These are phyloP conservation scores for Ogataea paraovalis DNA, from an alignment of 805 yeast genomes.

Conservation along the genomic window DNA sequence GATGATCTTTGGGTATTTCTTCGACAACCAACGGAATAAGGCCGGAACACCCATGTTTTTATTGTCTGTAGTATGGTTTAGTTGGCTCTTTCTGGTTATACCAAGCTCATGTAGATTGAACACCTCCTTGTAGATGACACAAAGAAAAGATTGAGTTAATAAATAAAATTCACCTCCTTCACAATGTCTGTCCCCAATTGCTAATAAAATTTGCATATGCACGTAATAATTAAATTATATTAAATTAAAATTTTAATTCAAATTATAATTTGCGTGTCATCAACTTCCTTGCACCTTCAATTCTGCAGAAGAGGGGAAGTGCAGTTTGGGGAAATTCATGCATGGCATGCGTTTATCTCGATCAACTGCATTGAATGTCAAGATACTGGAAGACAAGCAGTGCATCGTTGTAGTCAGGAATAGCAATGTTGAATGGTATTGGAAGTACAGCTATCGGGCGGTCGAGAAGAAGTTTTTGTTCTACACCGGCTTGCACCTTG, in stretches of 20 bases:
- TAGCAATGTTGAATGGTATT: background rate
- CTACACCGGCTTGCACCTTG: background rate
- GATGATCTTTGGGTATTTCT: slow-evolving; percentile 90
- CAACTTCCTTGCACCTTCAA: background rate
- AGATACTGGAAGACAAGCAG: too few relatives aligned
- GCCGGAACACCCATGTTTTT: slow-evolving; percentile 91
- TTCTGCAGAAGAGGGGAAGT: background rate
- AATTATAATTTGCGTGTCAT: background rate
- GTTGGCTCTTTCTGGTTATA: background rate
- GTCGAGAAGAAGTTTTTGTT: background rate
- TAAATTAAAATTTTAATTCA: too few relatives aligned
- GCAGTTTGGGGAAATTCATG: background rate
- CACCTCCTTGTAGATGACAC: too few relatives aligned
- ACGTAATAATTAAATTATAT: too few relatives aligned
- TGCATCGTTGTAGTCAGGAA: background rate
- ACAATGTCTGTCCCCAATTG: too few relatives aligned
- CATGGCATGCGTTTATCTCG: too few relatives aligned
- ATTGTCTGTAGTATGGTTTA: background rate
- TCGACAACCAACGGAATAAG: slow-evolving; percentile 91
- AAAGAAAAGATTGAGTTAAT: too few relatives aligned
- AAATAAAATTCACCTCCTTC: background rate
- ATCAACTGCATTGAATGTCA: too few relatives aligned
- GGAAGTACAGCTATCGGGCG: background rate
- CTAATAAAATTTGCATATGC: too few relatives aligned
- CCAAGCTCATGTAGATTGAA: too few relatives aligned